Percentiles rank a stretch among this genome's conserved stretches.
Conservation (phyloP, 2,329 filamentous ascomycete species). For the Coniochaeta ligniaria region DNA sequence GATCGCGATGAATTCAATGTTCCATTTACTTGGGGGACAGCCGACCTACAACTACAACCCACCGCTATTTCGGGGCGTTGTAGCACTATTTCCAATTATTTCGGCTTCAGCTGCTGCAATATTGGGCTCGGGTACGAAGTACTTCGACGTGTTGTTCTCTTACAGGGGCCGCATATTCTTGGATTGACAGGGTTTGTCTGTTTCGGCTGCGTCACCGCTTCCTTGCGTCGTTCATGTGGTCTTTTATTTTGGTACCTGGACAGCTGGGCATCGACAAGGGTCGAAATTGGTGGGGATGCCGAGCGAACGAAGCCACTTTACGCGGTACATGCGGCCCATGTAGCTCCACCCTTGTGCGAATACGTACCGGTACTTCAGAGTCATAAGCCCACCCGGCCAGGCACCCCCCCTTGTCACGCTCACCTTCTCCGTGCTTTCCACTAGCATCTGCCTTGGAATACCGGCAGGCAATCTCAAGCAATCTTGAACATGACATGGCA, state of each 20-base stretch:
- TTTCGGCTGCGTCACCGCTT: constrained; percentile 2
- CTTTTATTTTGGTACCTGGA: constrained; percentile 2
- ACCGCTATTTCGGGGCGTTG: neutral
- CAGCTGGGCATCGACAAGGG: constrained; percentile 1
- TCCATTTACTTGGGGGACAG: neutral
- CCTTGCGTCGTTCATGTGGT: constrained; percentile 1
- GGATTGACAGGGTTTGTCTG: neutral
- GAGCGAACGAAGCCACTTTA: neutral
- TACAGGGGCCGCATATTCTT: neutral
- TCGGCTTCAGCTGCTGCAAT: neutral
- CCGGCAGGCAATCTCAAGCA: neutral
- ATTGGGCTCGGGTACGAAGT: neutral
- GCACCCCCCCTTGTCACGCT: neutral
- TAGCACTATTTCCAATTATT: constrained; percentile 1
- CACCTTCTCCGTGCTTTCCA: constrained; percentile 1
- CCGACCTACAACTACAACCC: neutral
- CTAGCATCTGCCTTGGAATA: constrained; percentile 3
- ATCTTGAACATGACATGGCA: constrained; percentile 1
- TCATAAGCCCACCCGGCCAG: neutral
- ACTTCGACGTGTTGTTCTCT: neutral
- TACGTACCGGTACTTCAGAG: constrained; percentile 3
- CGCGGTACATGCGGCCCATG: neutral
- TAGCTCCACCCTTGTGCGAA: neutral
- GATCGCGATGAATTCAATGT: neutral
- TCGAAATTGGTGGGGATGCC: neutral